These are phyloP conservation scores for Myxozyma neglecta DNA, from an alignment of 805 yeast genomes.

Conservation along the genomic window DNA sequence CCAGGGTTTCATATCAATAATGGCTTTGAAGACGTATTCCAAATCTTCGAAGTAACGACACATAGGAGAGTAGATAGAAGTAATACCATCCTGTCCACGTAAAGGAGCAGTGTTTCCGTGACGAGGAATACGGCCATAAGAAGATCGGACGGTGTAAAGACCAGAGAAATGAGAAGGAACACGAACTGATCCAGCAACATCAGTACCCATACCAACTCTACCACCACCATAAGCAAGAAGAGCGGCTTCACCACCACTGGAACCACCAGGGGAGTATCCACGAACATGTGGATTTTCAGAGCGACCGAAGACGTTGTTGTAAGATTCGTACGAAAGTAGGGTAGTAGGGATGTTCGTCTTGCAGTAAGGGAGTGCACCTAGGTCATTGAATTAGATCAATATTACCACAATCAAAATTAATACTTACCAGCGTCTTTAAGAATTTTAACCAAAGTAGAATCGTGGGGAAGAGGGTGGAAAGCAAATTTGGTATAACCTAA, in stretches of 20 bases:
- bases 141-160: constrained; percentile 51
- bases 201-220: constrained; percentile 56
- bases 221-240: constrained; percentile 48
- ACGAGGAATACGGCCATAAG: constrained; percentile 53
- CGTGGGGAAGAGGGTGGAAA: constrained; percentile 45
- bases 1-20: constrained; percentile 58
- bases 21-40: constrained; percentile 49
- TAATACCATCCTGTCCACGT: constrained; percentile 51
- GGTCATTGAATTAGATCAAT: not conserved
- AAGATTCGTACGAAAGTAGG: constrained; percentile 44
- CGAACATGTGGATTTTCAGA: constrained; percentile 50
- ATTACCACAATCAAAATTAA: too few relatives aligned
- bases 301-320: constrained; percentile 48
- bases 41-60: constrained; percentile 53
- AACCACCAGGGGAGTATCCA: constrained; percentile 52
- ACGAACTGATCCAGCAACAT: constrained; percentile 59
- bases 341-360: constrained; percentile 60
- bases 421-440: constrained; percentile 45
- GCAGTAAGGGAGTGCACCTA: constrained; percentile 51
- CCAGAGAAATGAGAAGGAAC: constrained; percentile 57
- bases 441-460: constrained; percentile 45
- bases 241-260: constrained; percentile 59
- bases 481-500: constrained; percentile 49
- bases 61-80: constrained; percentile 50
- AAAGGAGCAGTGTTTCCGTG: constrained; percentile 45